Evolutionary conservation across 164 flowering plant species (phyloP).

Genomic region (Pachysandra terminalis): DNA sequence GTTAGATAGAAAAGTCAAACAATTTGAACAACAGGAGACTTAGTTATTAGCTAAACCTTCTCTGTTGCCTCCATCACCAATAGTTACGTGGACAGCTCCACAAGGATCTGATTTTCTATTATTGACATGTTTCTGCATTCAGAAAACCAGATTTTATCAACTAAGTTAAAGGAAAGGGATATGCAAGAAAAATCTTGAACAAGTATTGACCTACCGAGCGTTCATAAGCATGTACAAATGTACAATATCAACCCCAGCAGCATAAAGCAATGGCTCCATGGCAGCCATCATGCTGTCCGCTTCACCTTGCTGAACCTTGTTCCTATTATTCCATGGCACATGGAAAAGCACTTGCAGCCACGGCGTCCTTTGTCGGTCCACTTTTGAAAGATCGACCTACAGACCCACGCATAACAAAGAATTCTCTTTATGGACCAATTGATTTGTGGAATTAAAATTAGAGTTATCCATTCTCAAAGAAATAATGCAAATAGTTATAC

Average conservation of each 20-base stretch:
- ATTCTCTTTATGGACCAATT: too few species aligned
- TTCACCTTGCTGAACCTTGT: conserved; percentile 87
- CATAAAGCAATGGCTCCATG: conserved; percentile 87
- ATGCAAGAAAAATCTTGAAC: background rate
- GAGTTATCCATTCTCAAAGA: background rate
- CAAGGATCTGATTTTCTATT: conserved; percentile 68
- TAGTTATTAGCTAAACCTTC: conserved; percentile 93
- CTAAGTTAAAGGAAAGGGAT: background rate
- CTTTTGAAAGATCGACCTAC: conserved; percentile 77
- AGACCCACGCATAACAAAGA: conserved; percentile 14
- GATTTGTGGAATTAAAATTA: too few species aligned
- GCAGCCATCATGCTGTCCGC: conserved; percentile 82
- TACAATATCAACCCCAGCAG: conserved; percentile 81
- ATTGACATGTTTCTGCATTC: conserved; percentile 66
- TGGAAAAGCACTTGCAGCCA: conserved; percentile 89
- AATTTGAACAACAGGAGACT: conserved; percentile 1
- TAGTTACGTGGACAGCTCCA: conserved; percentile 88
- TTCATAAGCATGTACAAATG: too few species aligned
- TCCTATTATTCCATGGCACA: conserved; percentile 98
- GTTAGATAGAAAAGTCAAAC: background rate
- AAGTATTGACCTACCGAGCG: conserved; percentile 81
- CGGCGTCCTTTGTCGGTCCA: conserved; percentile 78
- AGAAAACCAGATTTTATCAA: conserved; percentile 7
- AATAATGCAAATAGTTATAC: background rate
- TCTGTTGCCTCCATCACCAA: conserved; percentile 97